Conservation (phyloP, 345 rosid species). For the rapeseed (Brassica napus) region DNA sequence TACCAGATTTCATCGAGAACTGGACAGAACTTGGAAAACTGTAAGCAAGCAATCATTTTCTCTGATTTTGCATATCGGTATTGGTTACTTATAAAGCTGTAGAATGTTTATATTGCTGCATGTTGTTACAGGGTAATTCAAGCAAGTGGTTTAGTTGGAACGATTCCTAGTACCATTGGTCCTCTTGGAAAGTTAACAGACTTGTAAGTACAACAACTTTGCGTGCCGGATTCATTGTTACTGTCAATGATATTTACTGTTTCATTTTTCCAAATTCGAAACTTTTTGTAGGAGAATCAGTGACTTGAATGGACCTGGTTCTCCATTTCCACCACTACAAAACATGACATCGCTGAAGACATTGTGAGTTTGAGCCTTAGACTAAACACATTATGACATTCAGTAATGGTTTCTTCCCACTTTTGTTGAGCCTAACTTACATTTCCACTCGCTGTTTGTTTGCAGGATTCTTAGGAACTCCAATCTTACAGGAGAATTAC, state of each 20-base stretch:
- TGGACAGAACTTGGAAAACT: conserved; percentile 49
- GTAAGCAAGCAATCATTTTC: conserved; percentile 42
- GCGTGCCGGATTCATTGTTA: neutral
- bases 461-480: conserved; percentile 61
- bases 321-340: conserved; percentile 36
- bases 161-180: conserved; percentile 46
- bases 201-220: conserved; percentile 32
- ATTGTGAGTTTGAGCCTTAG: conserved; percentile 40
- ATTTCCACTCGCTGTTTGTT: neutral
- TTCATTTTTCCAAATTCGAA: conserved; percentile 2
- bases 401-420: conserved; percentile 1
- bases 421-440: conserved; percentile 4
- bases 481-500: conserved; percentile 51
- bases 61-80: neutral
- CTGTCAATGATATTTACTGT: neutral
- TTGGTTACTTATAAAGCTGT: conserved; percentile 1
- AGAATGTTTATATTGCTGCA: neutral
- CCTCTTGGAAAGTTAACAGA: conserved; percentile 29
- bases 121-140: conserved; percentile 42
- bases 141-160: conserved; percentile 60
- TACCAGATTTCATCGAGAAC: conserved; percentile 58
- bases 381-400: neutral
- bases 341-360: conserved; percentile 33
- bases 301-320: conserved; percentile 45
- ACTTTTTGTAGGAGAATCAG: conserved; percentile 51